Evolutionary conservation across 768 basidiomycete species (phyloP).

Genomic region (Tricholoma flavovirens): DNA sequence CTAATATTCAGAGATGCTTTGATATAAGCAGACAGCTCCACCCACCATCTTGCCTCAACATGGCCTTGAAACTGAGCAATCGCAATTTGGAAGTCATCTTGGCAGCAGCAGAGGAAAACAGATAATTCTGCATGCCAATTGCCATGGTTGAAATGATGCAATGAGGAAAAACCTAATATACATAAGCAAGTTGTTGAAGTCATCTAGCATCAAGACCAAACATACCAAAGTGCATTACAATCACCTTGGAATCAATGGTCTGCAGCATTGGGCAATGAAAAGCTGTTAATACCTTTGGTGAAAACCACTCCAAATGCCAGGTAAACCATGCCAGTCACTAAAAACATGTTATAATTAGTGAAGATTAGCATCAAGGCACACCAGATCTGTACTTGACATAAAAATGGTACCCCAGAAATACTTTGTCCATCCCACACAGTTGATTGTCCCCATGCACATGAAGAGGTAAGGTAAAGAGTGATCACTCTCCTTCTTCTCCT

Average conservation of each 20-base stretch:
- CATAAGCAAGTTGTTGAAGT: constrained; percentile 13
- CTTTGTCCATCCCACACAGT: constrained; percentile 49
- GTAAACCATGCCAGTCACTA: constrained; percentile 63
- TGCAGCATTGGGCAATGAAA: constrained; percentile 35
- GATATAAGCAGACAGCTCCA: constrained; percentile 9
- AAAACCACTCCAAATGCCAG: constrained; percentile 71
- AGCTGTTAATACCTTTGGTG: constrained; percentile 54
- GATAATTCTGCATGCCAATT: constrained; percentile 65
- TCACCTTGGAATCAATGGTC: constrained; percentile 54
- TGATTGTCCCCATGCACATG: constrained; percentile 60
- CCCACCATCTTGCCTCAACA: constrained; percentile 83
- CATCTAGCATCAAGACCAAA: constrained; percentile 10
- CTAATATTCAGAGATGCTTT: constrained; percentile 6
- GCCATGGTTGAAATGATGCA: constrained; percentile 58
- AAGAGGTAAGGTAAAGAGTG: constrained; percentile 57
- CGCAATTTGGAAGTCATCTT: constrained; percentile 67
- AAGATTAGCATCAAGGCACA: constrained; percentile 19
- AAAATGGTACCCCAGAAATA: constrained; percentile 56
- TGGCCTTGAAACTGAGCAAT: constrained; percentile 65
- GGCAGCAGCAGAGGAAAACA: constrained; percentile 66
- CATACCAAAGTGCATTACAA: constrained; percentile 62
- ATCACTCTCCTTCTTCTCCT: constrained; percentile 27
- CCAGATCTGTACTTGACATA: constrained; percentile 51
- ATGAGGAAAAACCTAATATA: constrained; percentile 68
- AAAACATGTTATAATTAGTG: no score